Evolutionary conservation across 345 rosid genomes (phyloP).

Genomic region (Gossypium rotundifolium): DNA sequence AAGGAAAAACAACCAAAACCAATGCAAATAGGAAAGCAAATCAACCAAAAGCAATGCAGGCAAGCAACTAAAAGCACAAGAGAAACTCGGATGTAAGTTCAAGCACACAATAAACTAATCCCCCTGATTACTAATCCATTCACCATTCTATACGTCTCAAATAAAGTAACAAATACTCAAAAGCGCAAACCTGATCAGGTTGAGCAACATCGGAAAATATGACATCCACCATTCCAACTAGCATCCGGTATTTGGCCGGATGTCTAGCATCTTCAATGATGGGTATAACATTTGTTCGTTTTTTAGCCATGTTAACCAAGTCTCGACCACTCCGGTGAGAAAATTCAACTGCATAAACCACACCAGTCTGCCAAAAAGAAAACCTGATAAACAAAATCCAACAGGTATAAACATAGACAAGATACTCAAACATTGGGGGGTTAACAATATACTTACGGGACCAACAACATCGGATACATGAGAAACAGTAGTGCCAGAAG

Average conservation of each 20-base stretch:
- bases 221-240: constrained; percentile 98
- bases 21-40: background rate
- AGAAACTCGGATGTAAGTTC: too few relatives aligned
- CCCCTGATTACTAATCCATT: background rate
- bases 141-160: background rate
- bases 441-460: constrained; percentile 48
- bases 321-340: constrained; percentile 97
- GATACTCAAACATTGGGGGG: background rate
- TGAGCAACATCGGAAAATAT: constrained; percentile 99
- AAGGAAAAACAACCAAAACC: background rate
- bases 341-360: constrained; percentile 94
- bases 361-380: constrained; percentile 49
- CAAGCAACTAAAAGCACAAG: too few relatives aligned
- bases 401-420: background rate
- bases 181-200: constrained; percentile 83
- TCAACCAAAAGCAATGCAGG: background rate
- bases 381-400: background rate
- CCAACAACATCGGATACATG: constrained; percentile 96
- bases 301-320: constrained; percentile 97
- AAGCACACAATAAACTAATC: too few relatives aligned
- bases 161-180: background rate
- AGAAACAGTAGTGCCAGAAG: constrained; percentile 96
- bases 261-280: constrained; percentile 98
- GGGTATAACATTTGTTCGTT: constrained; percentile 86
- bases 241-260: constrained; percentile 95